Base-by-base conservation (phyloP, 176 grass and related monocot species). In the Melocanna baccifera region DNA sequence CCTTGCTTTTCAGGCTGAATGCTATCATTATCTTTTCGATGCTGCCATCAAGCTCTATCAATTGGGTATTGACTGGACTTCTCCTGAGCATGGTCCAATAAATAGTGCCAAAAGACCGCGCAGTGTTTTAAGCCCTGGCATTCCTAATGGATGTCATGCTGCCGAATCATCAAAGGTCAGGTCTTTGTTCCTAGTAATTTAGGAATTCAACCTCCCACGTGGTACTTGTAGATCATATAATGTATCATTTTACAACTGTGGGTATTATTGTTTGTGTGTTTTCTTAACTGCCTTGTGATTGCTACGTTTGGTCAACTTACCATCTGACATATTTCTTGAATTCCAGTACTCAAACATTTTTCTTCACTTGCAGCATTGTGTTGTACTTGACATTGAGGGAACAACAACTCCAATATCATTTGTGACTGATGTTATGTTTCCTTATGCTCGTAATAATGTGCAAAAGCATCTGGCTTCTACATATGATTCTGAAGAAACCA, bases 11-110 rank as follows among this genome's bases (percentile, higher is more conserved):
- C 87, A 98, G 96, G 91, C 96, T 83, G 96, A 95, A 83, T 94
- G 91, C 79, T 98, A 95, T 87, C 93, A 98, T 85, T 98, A 94
- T 92, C 93, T 98, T 82, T 90, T 95, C 72, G 93, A 95, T 92
- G 93, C 93, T 80, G 90, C 93, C 26, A 88, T 98, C 82, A 95
- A 90, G 76, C 89, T 98, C 40, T 86, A 98, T 85, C 96, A 95
- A 29, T 74, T 98, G 69, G 91, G 93, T 62, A 92, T 98, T 81
- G 96, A 98, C 55, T 95, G 91, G 87, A 87, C 86, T 23, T 95
- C 89, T 77, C 91, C 96, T 69, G 80, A 83, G 18, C 93, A 98
- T 84, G 93, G 96, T 51, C 87, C 85, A 59, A 68, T 88, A 86
- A 88, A 73, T 39, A 84, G 34, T 83, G 64, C 72, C 9, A 95